phyloP scores from a whole-genome alignment of 2,329 filamentous ascomycete genomes.

The Fusarium sp. region DNA sequence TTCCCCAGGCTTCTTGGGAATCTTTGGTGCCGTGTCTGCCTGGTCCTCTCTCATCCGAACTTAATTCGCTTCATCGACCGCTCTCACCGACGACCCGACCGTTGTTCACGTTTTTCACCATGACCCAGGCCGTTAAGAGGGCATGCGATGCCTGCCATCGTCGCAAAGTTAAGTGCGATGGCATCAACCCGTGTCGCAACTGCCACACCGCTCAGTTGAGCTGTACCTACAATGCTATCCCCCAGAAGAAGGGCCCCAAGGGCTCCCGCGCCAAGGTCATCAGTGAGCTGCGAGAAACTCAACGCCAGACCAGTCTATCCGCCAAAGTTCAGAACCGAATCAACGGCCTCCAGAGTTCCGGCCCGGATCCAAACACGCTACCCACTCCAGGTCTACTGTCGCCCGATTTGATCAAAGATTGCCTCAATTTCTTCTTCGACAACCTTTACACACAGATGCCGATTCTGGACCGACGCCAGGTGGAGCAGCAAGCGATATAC shows the following conservation, averaged over 20 bases:
- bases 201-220: slow-evolving; percentile 77
- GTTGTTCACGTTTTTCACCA: slow-evolving; percentile 36
- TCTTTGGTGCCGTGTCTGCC: slow-evolving; percentile 14
- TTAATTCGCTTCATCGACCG: slow-evolving; percentile 23
- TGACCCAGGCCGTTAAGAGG: slow-evolving; percentile 70
- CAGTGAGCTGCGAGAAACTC: slow-evolving; percentile 79
- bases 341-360: slow-evolving; percentile 64
- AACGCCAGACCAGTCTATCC: slow-evolving; percentile 76
- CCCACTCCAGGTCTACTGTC: slow-evolving; percentile 75
- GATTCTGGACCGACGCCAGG: slow-evolving; percentile 71
- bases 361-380: slow-evolving; percentile 63
- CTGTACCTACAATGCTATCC: slow-evolving; percentile 83
- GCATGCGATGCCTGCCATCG: slow-evolving; percentile 83
- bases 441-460: slow-evolving; percentile 77
- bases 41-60: slow-evolving; percentile 21
- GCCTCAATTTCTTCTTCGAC: slow-evolving; percentile 78
- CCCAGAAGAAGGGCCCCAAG: slow-evolving; percentile 84
- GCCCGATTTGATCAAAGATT: slow-evolving; percentile 75
- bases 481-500: slow-evolving; percentile 72
- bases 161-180: slow-evolving; percentile 82
- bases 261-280: slow-evolving; percentile 83
- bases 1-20: slow-evolving; percentile 14
- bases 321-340: slow-evolving; percentile 74
- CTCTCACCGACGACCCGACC: slow-evolving; percentile 20
- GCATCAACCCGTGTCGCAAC: slow-evolving; percentile 79